These are phyloP conservation scores for Quercus tomentella DNA, from an alignment of 331 rosid genomes.

Conservation along the genomic window DNA sequence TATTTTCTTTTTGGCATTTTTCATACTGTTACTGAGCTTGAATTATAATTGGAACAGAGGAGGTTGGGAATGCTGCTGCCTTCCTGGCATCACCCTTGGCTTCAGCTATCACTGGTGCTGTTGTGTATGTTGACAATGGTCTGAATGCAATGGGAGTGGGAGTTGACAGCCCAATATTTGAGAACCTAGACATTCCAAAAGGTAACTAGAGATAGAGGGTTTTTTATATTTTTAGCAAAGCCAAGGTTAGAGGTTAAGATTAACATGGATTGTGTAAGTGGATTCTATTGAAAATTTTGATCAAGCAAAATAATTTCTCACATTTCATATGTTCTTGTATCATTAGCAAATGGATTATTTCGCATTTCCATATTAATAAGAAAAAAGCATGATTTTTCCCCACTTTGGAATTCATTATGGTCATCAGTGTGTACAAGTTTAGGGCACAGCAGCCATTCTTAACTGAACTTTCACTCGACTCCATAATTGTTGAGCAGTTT, in stretches of 20 bases:
- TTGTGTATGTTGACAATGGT: slow-evolving; percentile 80
- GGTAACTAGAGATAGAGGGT: slow-evolving; percentile 10
- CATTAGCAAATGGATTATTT: background rate
- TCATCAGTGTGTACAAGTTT: background rate
- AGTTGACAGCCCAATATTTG: slow-evolving; percentile 54
- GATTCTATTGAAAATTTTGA: background rate
- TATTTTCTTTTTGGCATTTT: background rate
- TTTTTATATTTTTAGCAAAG: background rate
- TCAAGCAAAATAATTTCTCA: background rate
- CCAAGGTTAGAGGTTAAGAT: background rate
- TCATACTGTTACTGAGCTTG: background rate
- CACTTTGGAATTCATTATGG: background rate
- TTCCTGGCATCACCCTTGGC: slow-evolving; percentile 89
- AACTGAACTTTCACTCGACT: too few species aligned
- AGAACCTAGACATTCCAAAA: slow-evolving; percentile 39
- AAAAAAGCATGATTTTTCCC: background rate
- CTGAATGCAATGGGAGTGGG: slow-evolving; percentile 83
- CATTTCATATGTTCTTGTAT: background rate
- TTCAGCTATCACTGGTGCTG: slow-evolving; percentile 80
- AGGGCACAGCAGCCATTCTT: background rate
- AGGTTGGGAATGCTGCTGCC: slow-evolving; percentile 80
- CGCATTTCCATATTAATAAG: too few species aligned
- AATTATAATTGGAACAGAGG: slow-evolving; percentile 49
- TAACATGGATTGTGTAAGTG: background rate
- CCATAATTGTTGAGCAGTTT: too few species aligned